phyloP scores from a whole-genome alignment of 805 yeast species.

The Saccharomycopsis javanensis region DNA sequence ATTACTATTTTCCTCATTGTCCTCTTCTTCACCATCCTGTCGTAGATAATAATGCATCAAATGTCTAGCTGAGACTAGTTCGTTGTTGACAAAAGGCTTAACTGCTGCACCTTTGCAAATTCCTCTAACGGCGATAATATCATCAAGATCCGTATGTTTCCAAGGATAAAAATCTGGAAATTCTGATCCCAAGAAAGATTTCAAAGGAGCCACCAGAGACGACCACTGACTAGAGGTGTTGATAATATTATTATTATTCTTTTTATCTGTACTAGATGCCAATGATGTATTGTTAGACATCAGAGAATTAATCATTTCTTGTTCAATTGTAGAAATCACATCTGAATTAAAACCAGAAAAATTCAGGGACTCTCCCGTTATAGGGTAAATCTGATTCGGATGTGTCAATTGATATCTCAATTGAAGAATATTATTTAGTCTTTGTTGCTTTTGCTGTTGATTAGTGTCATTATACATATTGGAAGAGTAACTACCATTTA shows the following conservation, averaged over 20 bases:
- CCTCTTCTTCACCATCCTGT: neutral
- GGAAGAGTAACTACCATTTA: neutral
- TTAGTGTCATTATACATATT: neutral
- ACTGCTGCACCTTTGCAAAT: constrained; percentile 67
- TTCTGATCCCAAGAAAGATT: constrained; percentile 16
- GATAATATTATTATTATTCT: neutral
- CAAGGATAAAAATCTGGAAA: constrained; percentile 72
- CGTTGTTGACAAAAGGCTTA: constrained; percentile 52
- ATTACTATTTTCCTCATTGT: too few species aligned
- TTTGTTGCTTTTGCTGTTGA: neutral
- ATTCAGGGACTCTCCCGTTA: neutral
- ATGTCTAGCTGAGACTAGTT: constrained; percentile 60
- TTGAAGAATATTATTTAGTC: neutral
- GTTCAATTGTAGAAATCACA: neutral
- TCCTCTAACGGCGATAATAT: constrained; percentile 40
- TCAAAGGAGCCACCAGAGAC: constrained; percentile 1
- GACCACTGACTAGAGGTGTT: neutral
- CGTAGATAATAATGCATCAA: constrained; percentile 33
- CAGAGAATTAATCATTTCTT: neutral
- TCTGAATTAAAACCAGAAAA: neutral
- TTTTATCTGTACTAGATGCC: neutral
- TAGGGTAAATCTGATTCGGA: neutral
- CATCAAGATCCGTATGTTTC: constrained; percentile 50
- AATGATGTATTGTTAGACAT: neutral
- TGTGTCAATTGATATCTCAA: neutral